Evolutionary conservation across 768 basidiomycete species (phyloP).

Genomic region (Rubroboletus satanas): DNA sequence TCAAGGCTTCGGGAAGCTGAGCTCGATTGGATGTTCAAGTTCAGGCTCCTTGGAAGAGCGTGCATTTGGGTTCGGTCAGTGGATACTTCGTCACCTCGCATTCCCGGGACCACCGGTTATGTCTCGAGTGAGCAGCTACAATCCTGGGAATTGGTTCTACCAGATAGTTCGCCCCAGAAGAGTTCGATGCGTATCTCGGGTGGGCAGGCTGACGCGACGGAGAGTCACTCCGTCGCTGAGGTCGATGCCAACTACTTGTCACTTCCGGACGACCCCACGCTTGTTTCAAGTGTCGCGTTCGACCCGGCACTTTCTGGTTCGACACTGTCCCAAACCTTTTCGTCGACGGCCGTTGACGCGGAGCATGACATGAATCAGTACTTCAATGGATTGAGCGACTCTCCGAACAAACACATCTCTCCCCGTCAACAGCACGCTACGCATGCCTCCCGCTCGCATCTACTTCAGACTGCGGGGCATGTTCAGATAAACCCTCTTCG

Average conservation of each 20-base stretch:
- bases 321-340: not conserved
- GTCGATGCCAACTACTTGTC: not conserved
- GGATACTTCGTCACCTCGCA: not conserved
- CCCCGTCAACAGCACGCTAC: not conserved
- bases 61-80: conserved; percentile 1
- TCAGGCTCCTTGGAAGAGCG: not conserved
- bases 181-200: not conserved
- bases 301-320: not conserved
- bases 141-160: conserved; percentile 14
- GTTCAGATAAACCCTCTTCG: not conserved
- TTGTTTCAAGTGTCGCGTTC: not conserved
- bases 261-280: not conserved
- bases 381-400: conserved; percentile 25
- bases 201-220: not conserved
- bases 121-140: conserved; percentile 8
- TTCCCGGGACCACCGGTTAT: conserved; percentile 5
- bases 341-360: conserved; percentile 8
- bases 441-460: conserved; percentile 10
- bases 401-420: conserved; percentile 14
- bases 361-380: conserved; percentile 27
- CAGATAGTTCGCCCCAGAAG: not conserved
- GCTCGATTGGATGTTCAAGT: conserved; percentile 2
- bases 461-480: not conserved
- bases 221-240: not conserved
- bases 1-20: conserved; percentile 10